phyloP scores from a whole-genome alignment of 108 stramenopile genomes.

The Pelagomonas calceolata region DNA sequence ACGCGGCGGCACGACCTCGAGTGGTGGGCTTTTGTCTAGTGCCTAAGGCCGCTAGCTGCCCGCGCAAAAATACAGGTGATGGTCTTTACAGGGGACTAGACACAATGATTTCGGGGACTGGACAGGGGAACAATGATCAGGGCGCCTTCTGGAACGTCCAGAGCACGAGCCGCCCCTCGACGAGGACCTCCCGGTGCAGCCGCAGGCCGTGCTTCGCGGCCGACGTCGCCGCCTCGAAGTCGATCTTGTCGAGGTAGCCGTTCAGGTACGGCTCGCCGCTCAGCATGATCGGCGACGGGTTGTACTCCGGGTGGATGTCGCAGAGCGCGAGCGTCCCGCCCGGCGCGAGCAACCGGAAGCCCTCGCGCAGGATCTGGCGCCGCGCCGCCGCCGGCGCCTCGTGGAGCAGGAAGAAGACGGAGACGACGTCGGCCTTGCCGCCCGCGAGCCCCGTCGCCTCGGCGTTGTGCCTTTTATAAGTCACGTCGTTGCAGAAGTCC shows the following conservation, averaged over 20 bases:
- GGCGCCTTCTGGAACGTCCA: slow-evolving; percentile 1
- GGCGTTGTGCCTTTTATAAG: background rate
- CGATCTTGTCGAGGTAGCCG: background rate
- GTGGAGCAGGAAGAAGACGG: background rate
- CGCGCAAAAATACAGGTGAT: too few relatives aligned
- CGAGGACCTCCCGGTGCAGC: background rate
- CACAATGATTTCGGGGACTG: too few relatives aligned
- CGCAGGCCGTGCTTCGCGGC: background rate
- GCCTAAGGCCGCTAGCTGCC: too few relatives aligned
- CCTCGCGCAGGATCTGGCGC: background rate
- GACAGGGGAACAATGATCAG: too few relatives aligned
- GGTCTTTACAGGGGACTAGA: too few relatives aligned
- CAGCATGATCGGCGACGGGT: background rate
- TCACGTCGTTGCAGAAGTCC: background rate
- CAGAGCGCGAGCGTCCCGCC: background rate
- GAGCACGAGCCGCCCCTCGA: background rate
- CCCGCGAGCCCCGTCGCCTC: background rate
- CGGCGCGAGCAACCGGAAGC: background rate
- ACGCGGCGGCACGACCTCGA: too few relatives aligned
- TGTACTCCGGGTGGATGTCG: background rate
- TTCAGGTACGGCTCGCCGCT: background rate
- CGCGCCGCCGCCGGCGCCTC: background rate
- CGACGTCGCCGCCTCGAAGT: background rate
- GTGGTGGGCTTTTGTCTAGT: too few relatives aligned
- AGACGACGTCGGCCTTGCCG: background rate